Percentiles rank a stretch among this genome's conserved stretches.
phyloP scores from a whole-genome alignment of 495 filamentous ascomycete genomes.

The Elaphomyces granulatus region DNA sequence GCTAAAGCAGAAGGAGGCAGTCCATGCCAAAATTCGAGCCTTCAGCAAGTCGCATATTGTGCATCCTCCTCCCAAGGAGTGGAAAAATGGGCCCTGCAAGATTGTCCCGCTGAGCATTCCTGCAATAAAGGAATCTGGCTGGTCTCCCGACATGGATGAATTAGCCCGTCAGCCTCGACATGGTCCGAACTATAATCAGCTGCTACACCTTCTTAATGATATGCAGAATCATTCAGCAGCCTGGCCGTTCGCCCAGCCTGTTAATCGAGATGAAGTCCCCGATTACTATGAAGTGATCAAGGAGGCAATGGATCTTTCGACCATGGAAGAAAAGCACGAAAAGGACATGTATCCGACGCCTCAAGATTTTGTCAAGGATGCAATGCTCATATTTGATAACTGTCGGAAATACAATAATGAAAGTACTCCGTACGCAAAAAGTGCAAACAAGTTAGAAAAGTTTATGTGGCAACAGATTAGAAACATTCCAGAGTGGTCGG shows the following conservation, averaged over 20 bases:
- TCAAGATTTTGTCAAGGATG: slow-evolving; percentile 88
- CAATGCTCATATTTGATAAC: slow-evolving; percentile 84
- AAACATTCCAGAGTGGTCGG: slow-evolving; percentile 91
- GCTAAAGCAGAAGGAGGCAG: slow-evolving; percentile 89
- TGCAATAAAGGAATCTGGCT: slow-evolving; percentile 78
- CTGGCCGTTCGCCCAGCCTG: slow-evolving; percentile 91
- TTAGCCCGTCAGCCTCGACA: slow-evolving; percentile 92
- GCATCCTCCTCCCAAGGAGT: slow-evolving; percentile 71
- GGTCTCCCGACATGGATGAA: slow-evolving; percentile 96
- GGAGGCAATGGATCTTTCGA: slow-evolving; percentile 91
- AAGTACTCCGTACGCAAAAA: slow-evolving; percentile 88
- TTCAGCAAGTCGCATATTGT: slow-evolving; percentile 80
- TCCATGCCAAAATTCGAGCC: slow-evolving; percentile 85
- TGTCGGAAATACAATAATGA: slow-evolving; percentile 95
- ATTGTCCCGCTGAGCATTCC: slow-evolving; percentile 73
- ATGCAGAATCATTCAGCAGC: slow-evolving; percentile 83
- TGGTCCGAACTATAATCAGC: slow-evolving; percentile 88
- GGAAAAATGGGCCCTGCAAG: slow-evolving; percentile 52
- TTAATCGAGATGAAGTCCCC: slow-evolving; percentile 86
- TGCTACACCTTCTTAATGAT: slow-evolving; percentile 85
- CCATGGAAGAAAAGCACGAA: slow-evolving; percentile 93
- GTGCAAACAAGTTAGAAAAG: slow-evolving; percentile 89
- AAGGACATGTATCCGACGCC: slow-evolving; percentile 82
- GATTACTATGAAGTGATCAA: slow-evolving; percentile 99
- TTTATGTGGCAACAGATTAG: slow-evolving; percentile 92